Conservation (phyloP, 257 asterid genomes). For the Nicotiana attenuata region DNA sequence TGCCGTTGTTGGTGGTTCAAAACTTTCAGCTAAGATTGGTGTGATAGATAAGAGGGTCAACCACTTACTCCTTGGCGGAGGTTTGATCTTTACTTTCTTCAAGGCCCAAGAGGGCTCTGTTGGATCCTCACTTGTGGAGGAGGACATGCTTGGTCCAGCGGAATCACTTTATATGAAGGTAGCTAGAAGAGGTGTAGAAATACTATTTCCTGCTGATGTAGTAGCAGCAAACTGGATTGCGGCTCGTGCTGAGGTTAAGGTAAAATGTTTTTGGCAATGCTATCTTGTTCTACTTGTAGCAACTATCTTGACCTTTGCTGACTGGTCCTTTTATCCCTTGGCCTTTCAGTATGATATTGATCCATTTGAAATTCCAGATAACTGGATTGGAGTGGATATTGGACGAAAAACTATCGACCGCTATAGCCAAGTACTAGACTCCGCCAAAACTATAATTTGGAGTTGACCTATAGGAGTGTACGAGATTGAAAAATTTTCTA, state of each 20-base stretch:
- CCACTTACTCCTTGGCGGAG: constrained; percentile 38
- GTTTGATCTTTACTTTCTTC: constrained; percentile 47
- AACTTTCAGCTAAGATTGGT: constrained; percentile 37
- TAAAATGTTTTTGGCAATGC: not conserved
- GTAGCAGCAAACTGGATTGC: constrained; percentile 40
- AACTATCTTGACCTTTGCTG: constrained; percentile 11
- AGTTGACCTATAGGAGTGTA: constrained; percentile 55
- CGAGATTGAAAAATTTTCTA: constrained; percentile 13
- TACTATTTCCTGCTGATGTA: constrained; percentile 41
- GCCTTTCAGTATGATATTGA: constrained; percentile 33
- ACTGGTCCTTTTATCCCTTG: constrained; percentile 28
- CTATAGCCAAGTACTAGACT: constrained; percentile 32
- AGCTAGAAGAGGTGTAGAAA: constrained; percentile 27
- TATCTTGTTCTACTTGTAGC: no score
- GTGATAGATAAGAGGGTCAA: constrained; percentile 37
- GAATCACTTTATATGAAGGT: constrained; percentile 35
- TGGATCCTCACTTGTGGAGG: constrained; percentile 46
- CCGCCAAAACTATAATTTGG: constrained; percentile 44
- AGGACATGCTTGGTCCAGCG: constrained; percentile 38
- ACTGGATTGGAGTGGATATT: constrained; percentile 46
- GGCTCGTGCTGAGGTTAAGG: constrained; percentile 45
- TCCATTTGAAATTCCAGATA: constrained; percentile 58
- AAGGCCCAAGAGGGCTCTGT: constrained; percentile 39
- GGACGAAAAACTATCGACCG: constrained; percentile 38
- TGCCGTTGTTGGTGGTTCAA: constrained; percentile 48